Conservation (phyloP, 2,329 filamentous ascomycete genomes). For the Pezicula radicicola region DNA sequence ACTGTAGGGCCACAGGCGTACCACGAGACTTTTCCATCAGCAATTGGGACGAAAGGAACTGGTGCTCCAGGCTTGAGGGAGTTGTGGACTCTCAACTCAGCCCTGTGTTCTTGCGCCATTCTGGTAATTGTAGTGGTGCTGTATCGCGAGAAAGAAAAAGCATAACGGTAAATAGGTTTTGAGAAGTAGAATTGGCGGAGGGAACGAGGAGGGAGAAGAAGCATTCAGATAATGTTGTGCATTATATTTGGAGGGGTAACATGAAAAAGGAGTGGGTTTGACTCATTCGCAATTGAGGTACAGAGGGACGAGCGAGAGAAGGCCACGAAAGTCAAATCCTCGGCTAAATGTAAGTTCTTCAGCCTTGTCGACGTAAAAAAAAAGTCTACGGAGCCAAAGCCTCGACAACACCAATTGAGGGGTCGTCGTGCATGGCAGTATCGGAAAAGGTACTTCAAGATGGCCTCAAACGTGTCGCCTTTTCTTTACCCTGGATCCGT, state of each 20-base stretch:
- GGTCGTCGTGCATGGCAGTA: background rate
- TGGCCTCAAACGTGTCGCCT: slow-evolving; percentile 52
- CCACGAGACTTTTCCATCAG: slow-evolving; percentile 45
- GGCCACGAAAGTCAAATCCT: no score
- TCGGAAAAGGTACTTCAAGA: slow-evolving; percentile 4
- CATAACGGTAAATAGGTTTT: background rate
- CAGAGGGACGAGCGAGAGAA: no score
- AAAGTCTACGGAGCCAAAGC: background rate
- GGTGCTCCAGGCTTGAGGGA: slow-evolving; percentile 12
- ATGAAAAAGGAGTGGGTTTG: background rate
- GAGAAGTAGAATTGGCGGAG: background rate
- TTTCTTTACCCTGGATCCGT: slow-evolving; percentile 71
- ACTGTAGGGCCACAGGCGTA: slow-evolving; percentile 70
- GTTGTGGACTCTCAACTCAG: slow-evolving; percentile 10
- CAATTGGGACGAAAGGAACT: slow-evolving; percentile 12
- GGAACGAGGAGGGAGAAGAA: background rate
- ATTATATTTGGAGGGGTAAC: background rate
- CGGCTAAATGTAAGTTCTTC: no score
- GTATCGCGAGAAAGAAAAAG: background rate
- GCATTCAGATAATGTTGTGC: background rate
- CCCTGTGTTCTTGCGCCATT: background rate
- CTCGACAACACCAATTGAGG: background rate
- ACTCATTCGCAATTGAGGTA: background rate
- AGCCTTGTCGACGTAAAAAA: background rate
- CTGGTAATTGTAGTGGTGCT: background rate